A percentile compares a stretch with the other conserved stretches of the same genome.
These are phyloP conservation scores for Sugiyamaella pinicola DNA, from an alignment of 1,139 yeast genomes.

Conservation along the genomic window DNA sequence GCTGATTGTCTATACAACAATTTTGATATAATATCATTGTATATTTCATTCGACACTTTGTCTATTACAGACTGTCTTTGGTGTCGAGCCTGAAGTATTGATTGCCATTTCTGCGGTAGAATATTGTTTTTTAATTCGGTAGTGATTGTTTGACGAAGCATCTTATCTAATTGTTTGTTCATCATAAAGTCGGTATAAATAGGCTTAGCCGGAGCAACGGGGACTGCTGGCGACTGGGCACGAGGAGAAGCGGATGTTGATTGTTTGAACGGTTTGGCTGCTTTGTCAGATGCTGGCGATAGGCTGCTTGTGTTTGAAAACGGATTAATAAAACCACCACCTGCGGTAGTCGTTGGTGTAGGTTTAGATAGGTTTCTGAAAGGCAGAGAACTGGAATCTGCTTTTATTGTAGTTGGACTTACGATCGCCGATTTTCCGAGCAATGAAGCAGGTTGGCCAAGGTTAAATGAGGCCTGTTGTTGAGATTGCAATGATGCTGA, in stretches of 20 bases:
- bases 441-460: neutral
- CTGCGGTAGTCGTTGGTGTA: neutral
- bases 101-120: conserved; percentile 41
- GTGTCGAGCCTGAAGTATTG: conserved; percentile 43
- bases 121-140: conserved; percentile 37
- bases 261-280: neutral
- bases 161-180: conserved; percentile 28
- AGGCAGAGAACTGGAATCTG: conserved; percentile 13
- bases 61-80: conserved; percentile 45
- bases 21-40: conserved; percentile 62
- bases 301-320: no score
- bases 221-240: conserved; percentile 23
- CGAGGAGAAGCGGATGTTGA: conserved; percentile 16
- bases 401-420: neutral
- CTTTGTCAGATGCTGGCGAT: neutral
- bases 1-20: conserved; percentile 49
- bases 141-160: conserved; percentile 33
- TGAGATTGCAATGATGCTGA: neutral
- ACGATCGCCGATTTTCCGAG: neutral
- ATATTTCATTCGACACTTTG: conserved; percentile 52
- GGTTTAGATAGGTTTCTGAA: conserved; percentile 2
- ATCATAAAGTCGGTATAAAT: conserved; percentile 24
- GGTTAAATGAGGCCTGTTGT: neutral
- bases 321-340: conserved; percentile 4
- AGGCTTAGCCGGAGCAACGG: conserved; percentile 28